These are phyloP conservation scores for Kockiozyma suomiensis DNA, from an alignment of 805 yeast species.

Conservation along the genomic window DNA sequence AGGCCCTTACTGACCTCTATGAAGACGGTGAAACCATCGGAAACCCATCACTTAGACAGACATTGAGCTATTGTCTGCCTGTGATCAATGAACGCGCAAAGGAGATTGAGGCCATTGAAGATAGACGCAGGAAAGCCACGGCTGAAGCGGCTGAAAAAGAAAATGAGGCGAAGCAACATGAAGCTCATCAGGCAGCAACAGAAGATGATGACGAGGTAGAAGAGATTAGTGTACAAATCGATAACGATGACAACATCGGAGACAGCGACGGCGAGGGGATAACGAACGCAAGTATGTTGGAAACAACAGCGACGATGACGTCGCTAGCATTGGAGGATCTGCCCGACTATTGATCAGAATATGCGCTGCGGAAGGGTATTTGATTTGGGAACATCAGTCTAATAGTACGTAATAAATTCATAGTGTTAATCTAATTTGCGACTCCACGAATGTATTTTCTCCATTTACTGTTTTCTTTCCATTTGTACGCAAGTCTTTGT, in stretches of 20 bases:
- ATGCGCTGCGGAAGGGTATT: no score
- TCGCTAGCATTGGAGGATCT: background rate
- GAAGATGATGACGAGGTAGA: background rate
- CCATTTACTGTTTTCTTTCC: no score
- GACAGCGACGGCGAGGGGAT: background rate
- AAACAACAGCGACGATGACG: background rate
- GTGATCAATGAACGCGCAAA: constrained; percentile 44
- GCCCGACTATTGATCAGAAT: background rate
- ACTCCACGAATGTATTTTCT: no score
- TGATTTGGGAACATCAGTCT: no score
- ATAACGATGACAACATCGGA: background rate
- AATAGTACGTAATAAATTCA: no score
- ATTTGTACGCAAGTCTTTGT: background rate
- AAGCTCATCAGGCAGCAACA: background rate
- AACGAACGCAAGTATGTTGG: background rate
- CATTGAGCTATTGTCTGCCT: constrained; percentile 83
- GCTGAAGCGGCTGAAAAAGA: constrained; percentile 4
- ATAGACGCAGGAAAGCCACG: constrained; percentile 35
- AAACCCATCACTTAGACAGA: constrained; percentile 73
- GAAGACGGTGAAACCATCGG: constrained; percentile 67
- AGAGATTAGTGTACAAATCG: background rate
- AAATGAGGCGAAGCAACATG: background rate
- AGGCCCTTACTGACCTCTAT: constrained; percentile 45
- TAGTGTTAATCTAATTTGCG: background rate
- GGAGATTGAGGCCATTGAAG: constrained; percentile 36